Conservation (phyloP, 169 alveolate species). For the Sarcocystis neurona region DNA sequence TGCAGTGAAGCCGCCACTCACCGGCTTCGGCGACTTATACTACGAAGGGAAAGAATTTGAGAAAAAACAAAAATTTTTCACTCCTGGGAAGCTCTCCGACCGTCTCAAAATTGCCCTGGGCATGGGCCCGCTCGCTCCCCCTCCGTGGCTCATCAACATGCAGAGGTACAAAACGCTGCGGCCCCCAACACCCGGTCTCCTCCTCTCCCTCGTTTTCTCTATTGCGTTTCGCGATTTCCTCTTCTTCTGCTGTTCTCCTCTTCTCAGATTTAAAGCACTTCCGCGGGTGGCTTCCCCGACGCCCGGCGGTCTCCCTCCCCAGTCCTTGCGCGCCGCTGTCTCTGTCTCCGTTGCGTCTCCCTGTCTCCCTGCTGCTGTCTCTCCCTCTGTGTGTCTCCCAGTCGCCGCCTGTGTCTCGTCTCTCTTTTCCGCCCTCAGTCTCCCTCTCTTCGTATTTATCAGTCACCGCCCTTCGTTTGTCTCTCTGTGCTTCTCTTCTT, state of each 20-base stretch:
- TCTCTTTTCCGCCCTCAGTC: no score
- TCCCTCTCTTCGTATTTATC: no score
- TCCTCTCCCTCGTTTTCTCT: no score
- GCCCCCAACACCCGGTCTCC: background rate
- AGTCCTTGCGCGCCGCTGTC: background rate
- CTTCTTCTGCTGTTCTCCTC: no score
- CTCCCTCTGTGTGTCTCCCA: no score
- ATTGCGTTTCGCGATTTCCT: no score
- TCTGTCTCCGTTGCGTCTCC: background rate
- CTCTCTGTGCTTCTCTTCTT: no score
- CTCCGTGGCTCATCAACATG: slow-evolving; percentile 98
- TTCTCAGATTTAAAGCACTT: no score
- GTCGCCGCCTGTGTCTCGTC: no score
- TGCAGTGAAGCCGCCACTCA: slow-evolving; percentile 94
- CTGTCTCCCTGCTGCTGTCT: no score
- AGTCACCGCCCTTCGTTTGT: no score
- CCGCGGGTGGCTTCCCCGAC: background rate
- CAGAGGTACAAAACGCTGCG: slow-evolving; percentile 79
- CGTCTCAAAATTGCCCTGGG: slow-evolving; percentile 95
- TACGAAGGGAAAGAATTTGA: slow-evolving; percentile 98
- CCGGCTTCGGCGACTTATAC: slow-evolving; percentile 93
- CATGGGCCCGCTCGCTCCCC: slow-evolving; percentile 93
- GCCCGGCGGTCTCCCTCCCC: background rate
- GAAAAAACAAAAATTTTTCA: slow-evolving; percentile 88
- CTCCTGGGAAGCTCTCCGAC: slow-evolving; percentile 94